Base-by-base conservation (phyloP, 495 filamentous ascomycete genomes). In the Aspergillus ostianus region DNA sequence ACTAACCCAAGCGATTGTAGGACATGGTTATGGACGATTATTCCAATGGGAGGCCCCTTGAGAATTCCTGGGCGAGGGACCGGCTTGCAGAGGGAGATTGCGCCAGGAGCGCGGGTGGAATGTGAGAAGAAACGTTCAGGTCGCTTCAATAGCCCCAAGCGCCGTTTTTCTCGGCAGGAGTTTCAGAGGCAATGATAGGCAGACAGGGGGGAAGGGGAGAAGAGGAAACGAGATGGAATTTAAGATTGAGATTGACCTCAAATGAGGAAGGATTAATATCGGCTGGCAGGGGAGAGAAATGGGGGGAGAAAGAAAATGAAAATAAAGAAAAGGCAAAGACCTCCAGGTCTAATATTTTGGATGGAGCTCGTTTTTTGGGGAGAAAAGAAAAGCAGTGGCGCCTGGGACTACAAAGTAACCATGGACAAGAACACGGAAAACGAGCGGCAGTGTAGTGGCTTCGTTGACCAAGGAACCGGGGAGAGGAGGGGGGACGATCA, bases 1-100 rank as follows among this genome's bases (percentile, higher is more conserved):
- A 85, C 87, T 77, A 77, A 86, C 87, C 84, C 80, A 89, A 73
- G 56, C 86, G 85, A 81, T 89, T 88, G 77, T 90, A 90, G 70
- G 86, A 71, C 76, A 78, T 78, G 21, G 59, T 65, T 55, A 41
- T 55, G 61, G 55, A 59, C 49, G 60, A 64, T 62, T 61, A 50
- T 64, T 58, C 52, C 61, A 63, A 69, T 63, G 53, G 59, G 64
- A 60, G 57, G 58, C 66, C 62, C 63, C 67, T 67, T 62, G 54
- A 47, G 58, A 60, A 62, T 65, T 66, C 53, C 49, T 67, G 44
- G 51, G 57, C 12, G 23, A 44, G 55, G 49, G 58, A 59, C 60
- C 29, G 53, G 49, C 36, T 64, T 52, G 62, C 51, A 58, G 47
- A 51, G 57, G 57, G 66, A 71, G 64, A 75, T 75, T 75, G 70